These are phyloP conservation scores for Septoria petroselini DNA, from an alignment of 2,329 filamentous ascomycete genomes.

Conservation along the genomic window DNA sequence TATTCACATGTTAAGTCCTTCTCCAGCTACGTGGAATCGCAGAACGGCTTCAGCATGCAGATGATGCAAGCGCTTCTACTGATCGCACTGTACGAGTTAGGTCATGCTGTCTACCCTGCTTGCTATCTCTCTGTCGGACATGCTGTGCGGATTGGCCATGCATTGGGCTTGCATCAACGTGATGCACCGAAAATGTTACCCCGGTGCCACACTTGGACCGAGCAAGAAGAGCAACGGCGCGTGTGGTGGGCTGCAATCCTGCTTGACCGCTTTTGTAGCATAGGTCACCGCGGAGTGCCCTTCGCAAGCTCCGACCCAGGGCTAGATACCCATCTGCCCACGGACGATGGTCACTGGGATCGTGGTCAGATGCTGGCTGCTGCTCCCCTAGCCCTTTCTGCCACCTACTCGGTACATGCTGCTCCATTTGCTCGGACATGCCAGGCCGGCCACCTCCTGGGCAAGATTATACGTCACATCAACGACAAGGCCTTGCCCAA, in stretches of 20 bases:
- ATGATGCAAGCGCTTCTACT: conserved; percentile 49
- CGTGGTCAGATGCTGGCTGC: conserved; percentile 30
- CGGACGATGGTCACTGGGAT: conserved; percentile 45
- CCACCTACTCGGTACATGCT: conserved; percentile 26
- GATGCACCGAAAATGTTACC: conserved; percentile 41
- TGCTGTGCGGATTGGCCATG: conserved; percentile 47
- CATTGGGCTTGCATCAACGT: conserved; percentile 47
- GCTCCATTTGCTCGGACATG: conserved; percentile 38
- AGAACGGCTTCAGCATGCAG: conserved; percentile 44
- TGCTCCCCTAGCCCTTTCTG: conserved; percentile 29
- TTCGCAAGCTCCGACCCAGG: conserved; percentile 30
- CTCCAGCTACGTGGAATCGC: conserved; percentile 42
- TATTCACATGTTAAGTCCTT: conserved; percentile 49
- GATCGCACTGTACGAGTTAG: conserved; percentile 49
- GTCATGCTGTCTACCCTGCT: conserved; percentile 51
- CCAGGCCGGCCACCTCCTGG: conserved; percentile 39
- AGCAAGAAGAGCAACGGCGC: conserved; percentile 48
- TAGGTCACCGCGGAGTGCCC: conserved; percentile 30
- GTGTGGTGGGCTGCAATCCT: conserved; percentile 52
- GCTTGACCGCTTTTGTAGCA: conserved; percentile 43
- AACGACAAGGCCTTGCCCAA: conserved; percentile 34
- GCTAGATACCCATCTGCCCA: conserved; percentile 36
- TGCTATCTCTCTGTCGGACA: conserved; percentile 50
- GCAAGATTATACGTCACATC: conserved; percentile 35
- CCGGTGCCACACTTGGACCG: conserved; percentile 45